A percentile compares a stretch with the other conserved stretches of the same genome.
phyloP scores from a whole-genome alignment of 371 early-diverging fungal genomes.

The Vittaforma corneae region DNA sequence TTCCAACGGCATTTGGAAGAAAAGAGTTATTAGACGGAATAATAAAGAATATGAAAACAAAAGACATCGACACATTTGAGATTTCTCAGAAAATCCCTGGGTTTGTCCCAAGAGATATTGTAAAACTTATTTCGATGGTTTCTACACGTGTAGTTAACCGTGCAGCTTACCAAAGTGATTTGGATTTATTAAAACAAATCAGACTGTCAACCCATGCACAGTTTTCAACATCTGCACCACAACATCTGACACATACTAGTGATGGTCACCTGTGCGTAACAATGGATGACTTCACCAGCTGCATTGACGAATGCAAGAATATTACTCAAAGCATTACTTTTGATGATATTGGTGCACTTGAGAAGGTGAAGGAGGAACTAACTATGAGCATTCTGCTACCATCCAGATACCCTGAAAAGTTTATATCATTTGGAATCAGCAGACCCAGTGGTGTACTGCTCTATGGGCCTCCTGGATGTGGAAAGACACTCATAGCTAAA shows the following conservation, averaged over 20 bases:
- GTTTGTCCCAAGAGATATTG: slow-evolving; percentile 51
- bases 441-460: slow-evolving; percentile 83
- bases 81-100: slow-evolving; percentile 55
- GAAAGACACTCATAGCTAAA: slow-evolving; percentile 93
- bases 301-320: slow-evolving; percentile 43
- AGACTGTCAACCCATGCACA: not conserved
- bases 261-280: slow-evolving; percentile 11
- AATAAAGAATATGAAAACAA: slow-evolving; percentile 19
- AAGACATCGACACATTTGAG: slow-evolving; percentile 27
- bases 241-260: not conserved
- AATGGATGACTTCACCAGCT: slow-evolving; percentile 27
- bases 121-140: slow-evolving; percentile 45
- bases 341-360: slow-evolving; percentile 57
- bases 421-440: slow-evolving; percentile 75
- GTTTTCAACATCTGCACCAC: not conserved
- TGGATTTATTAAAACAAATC: not conserved
- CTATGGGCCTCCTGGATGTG: slow-evolving; percentile 98
- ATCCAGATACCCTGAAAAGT: slow-evolving; percentile 75
- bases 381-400: slow-evolving; percentile 87
- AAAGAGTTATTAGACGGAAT: slow-evolving; percentile 42
- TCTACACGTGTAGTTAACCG: slow-evolving; percentile 33
- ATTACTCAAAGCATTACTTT: slow-evolving; percentile 44
- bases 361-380: slow-evolving; percentile 59
- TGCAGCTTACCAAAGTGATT: not conserved
- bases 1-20: slow-evolving; percentile 48